Base-by-base conservation (phyloP, 805 yeast genomes). In the Teunomyces tritomae region DNA sequence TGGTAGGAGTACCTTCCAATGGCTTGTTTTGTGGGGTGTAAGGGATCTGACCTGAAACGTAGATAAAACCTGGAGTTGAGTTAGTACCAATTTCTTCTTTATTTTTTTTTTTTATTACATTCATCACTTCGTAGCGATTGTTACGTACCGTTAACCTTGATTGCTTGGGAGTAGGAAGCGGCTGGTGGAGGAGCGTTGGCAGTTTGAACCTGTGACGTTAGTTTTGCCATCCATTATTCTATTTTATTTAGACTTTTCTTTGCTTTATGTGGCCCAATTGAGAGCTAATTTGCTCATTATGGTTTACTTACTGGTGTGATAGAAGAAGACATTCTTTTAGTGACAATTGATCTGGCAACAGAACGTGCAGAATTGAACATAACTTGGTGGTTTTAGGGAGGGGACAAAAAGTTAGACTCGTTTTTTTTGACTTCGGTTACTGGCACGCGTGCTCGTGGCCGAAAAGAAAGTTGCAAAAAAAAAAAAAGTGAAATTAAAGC, bases 1-100 rank as follows among this genome's bases (percentile, higher is more conserved):
- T 83, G 39, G 85, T 70, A 28, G 78, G 73, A 45, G 56, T 64
- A 41, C 90, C 96, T 56, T 82, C 83, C 57, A 90, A 82, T 55
- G 86, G 85, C 71, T 84, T 83, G 65, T 87, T 87, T 6, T 86
- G 89, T 35, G 91, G 78, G 33, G 92, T 89, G 76, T 82, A 81
- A 46, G 98, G 97, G 52, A 94, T 85, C 74, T 94, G 99, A 47
- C 99, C 99, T 46, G 96, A 88, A 49, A 94, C 89, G 67, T 86
- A 94, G 65, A 94, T 71, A 67, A 89, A 83, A 51, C 96, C 89
- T 70, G 47, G 49, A 16, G 56, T 61, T 57, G 24, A 20, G 58
- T 61, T 54, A 54, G 10, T 5, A n/a, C 20, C 6, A 20, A 20
- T 6, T 20, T 20, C 24, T 20, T 20, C 5, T 4, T 5, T 16